A percentile compares a stretch with the other conserved stretches of the same genome.
phyloP scores from a whole-genome alignment of 2,329 filamentous ascomycete genomes.

The Hymenoscyphus fructigenus region DNA sequence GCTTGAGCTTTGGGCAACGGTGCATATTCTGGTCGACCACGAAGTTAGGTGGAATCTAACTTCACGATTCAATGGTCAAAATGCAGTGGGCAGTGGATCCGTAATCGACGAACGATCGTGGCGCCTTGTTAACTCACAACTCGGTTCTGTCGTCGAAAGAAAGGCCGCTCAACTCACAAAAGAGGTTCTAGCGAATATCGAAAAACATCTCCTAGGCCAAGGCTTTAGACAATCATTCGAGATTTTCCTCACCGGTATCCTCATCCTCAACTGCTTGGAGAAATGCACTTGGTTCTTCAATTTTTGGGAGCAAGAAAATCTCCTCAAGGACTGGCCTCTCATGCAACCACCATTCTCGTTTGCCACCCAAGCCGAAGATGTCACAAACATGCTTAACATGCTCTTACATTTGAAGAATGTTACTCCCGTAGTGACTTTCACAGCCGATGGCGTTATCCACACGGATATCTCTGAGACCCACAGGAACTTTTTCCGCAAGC shows the following conservation, averaged over 20 bases:
- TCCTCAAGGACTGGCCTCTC: conserved; percentile 54
- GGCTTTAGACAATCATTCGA: conserved; percentile 52
- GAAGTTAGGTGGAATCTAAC: conserved; percentile 58
- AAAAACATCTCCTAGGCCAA: conserved; percentile 59
- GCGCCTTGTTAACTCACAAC: conserved; percentile 61
- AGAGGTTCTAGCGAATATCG: conserved; percentile 57
- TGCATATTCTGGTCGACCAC: conserved; percentile 61
- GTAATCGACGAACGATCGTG: conserved; percentile 40
- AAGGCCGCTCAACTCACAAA: conserved; percentile 61
- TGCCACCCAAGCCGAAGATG: conserved; percentile 57
- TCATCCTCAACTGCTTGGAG: conserved; percentile 65
- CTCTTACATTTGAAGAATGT: conserved; percentile 60
- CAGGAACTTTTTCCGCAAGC: conserved; percentile 52
- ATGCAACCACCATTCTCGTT: conserved; percentile 56
- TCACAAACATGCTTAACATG: conserved; percentile 60
- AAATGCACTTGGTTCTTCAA: conserved; percentile 70
- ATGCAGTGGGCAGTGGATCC: conserved; percentile 23
- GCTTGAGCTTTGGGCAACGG: conserved; percentile 63
- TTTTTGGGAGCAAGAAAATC: conserved; percentile 61
- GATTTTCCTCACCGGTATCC: conserved; percentile 60
- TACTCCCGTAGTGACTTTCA: conserved; percentile 50
- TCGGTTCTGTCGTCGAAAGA: conserved; percentile 63
- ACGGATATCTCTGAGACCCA: conserved; percentile 40
- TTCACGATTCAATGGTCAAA: conserved; percentile 18
- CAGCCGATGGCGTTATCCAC: background rate